Base-by-base conservation (phyloP, 768 basidiomycete species). In the Bullera alba region DNA sequence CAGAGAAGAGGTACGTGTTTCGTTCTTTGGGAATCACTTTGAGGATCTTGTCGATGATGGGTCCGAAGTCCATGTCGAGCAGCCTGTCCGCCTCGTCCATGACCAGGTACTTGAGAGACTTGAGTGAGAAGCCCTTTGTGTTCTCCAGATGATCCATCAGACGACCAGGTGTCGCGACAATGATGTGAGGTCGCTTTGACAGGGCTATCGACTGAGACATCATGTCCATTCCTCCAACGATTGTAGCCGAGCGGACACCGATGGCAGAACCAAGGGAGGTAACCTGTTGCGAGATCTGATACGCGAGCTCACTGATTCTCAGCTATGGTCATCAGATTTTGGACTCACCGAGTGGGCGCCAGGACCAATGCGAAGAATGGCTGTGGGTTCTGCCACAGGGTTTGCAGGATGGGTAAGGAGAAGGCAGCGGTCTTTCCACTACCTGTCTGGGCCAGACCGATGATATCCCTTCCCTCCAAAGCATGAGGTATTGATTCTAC, bases 381-480 rank as follows among this genome's bases (percentile, higher is more conserved):
- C 65, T 85, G 85, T 39, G 95, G 95, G 26, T 92, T 86, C 38
- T 72, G 68, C 91, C 91, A 97, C 72, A 97, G 75, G 60, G 88
- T 88, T 73, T 99, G 95, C 29, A 99, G 75, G 51, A 99, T 93
- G 2, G 95, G 95, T 4, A 97, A 75, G 22, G 88, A 90, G 73
- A 97, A 97, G 19, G 95, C 92, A 15, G 91, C 93, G 0, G 95
- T 97, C 77, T 99, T 97, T 60, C 93, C 95, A 12, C 87, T 90
- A 26, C 95, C 95, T 8, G 95, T 99, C 58, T 88, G 84, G 27
- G 95, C 95, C n/a, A 99, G 85, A 17, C 95, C 95, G 51, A 99
- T 97, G 59, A 99, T 87, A 75, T 99, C 95, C 64, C 85, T 82
- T 0, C 91, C 92, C 70, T 86, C 78, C 5, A 99, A 75, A 17